Evolutionary conservation across 176 grass and related monocot genomes (phyloP).

Genomic region (bread wheat (Triticum aestivum)): DNA sequence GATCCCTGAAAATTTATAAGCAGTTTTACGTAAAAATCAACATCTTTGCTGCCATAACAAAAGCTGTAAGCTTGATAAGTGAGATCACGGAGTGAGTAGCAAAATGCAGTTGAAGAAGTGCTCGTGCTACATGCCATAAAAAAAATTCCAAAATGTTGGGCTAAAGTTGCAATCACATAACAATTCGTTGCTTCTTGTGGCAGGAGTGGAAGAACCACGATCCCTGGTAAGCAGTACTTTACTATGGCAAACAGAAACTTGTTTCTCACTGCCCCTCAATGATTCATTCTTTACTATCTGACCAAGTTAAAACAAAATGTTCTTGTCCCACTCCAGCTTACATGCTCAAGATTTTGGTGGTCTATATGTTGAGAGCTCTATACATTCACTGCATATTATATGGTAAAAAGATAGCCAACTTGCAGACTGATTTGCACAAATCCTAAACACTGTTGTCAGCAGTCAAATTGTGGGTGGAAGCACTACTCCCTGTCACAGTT

Average conservation of each 20-base stretch:
- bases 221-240: neutral
- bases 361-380: neutral
- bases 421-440: neutral
- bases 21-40: neutral
- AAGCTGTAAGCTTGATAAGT: neutral
- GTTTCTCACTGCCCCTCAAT: neutral
- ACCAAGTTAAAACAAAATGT: neutral
- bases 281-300: neutral
- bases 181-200: neutral
- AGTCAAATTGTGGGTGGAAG: neutral
- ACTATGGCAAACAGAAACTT: neutral
- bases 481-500: neutral
- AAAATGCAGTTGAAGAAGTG: neutral
- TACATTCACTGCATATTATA: neutral
- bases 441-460: neutral
- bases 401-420: neutral
- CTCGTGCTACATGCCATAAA: neutral
- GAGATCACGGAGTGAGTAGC: neutral
- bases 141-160: neutral
- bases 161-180: neutral
- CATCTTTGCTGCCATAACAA: neutral
- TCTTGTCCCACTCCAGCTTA: neutral
- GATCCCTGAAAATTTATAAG: slow-evolving; percentile 37
- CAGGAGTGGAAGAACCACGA: neutral
- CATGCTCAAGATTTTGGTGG: neutral